Conservation (phyloP, 139 green algal species). For the Coelastrella sp. region DNA sequence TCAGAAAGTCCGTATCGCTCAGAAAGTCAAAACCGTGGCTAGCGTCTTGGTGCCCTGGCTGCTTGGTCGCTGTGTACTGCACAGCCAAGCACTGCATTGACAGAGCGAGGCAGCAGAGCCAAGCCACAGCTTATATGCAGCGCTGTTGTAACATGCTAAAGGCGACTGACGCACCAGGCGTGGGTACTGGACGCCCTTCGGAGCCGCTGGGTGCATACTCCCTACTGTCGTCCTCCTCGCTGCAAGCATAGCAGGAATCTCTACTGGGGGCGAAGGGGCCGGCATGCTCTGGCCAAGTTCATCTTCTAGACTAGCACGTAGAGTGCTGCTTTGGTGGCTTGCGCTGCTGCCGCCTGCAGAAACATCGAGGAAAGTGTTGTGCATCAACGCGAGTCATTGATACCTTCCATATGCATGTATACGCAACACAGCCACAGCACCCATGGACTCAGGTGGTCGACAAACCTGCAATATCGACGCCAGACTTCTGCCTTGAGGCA, state of each 20-base stretch:
- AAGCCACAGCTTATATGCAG: no score
- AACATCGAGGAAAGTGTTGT: neutral
- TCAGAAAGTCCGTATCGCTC: no score
- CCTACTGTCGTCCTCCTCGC: neutral
- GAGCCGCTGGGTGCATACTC: neutral
- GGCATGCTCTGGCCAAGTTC: neutral
- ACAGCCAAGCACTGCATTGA: no score
- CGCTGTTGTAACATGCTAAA: neutral
- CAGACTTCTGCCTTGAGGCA: neutral
- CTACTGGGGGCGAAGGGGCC: neutral
- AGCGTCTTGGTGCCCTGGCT: no score
- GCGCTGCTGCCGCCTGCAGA: slow-evolving; percentile 26
- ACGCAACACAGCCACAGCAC: neutral
- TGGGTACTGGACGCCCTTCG: neutral
- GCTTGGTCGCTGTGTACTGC: no score
- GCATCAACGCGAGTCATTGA: neutral
- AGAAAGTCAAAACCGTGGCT: no score
- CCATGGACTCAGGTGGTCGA: neutral
- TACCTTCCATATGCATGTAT: neutral
- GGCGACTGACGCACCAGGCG: neutral
- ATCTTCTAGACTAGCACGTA: slow-evolving; percentile 23
- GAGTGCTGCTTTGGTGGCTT: slow-evolving; percentile 47
- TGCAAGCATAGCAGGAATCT: slow-evolving; percentile 3
- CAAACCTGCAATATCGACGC: neutral
- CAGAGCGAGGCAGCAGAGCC: no score